These are phyloP conservation scores for Tolypocladium ophioglossoides DNA, from an alignment of 2,329 filamentous ascomycete species.

Conservation along the genomic window DNA sequence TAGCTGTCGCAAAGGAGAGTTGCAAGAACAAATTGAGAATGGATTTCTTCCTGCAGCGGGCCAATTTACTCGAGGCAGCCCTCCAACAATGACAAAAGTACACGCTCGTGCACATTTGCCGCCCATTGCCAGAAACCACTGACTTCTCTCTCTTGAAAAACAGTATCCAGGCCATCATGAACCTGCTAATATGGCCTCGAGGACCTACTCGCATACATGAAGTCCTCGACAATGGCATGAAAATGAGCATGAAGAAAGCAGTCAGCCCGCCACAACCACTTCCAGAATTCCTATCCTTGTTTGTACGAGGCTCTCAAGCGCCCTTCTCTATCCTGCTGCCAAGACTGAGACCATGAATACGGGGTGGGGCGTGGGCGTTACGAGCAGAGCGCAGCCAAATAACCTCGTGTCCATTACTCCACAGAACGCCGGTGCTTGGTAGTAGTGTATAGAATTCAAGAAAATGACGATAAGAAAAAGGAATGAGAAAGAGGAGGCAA, in stretches of 20 bases:
- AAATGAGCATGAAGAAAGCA: background rate
- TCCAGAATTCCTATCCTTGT: background rate
- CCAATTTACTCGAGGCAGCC: background rate
- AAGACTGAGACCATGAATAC: background rate
- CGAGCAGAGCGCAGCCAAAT: background rate
- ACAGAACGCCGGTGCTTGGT: conserved; percentile 21
- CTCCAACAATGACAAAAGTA: background rate
- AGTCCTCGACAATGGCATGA: background rate
- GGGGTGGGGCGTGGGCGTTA: background rate
- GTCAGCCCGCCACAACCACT: background rate
- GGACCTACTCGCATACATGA: too few species aligned
- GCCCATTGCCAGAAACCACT: background rate
- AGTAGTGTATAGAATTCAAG: conserved; percentile 2
- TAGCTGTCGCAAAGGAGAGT: background rate
- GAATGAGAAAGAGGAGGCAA: conserved; percentile 13
- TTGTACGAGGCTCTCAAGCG: background rate
- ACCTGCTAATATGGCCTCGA: background rate
- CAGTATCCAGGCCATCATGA: background rate
- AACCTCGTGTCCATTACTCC: background rate
- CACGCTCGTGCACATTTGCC: background rate
- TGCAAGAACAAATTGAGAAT: background rate
- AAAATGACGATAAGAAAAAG: too few species aligned
- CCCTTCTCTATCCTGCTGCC: background rate
- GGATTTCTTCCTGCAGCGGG: background rate
- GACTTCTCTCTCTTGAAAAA: background rate